Evolutionary conservation across 1,139 yeast species (phyloP), one percentile per base, ranked within the genome.

Genomic region (Kodamaea alishanica): DNA sequence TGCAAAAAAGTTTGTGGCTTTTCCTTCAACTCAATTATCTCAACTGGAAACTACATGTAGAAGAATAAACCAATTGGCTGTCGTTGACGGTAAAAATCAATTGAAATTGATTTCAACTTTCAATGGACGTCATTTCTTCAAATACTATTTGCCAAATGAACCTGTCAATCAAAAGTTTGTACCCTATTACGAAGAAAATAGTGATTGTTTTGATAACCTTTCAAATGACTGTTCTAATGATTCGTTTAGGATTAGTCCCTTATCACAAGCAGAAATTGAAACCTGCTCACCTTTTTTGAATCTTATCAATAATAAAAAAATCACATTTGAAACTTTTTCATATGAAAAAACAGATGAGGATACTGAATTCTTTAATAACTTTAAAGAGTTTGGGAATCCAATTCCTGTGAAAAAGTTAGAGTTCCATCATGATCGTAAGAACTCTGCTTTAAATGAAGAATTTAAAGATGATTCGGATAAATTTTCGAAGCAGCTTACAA

Each of bases 261-360:
- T 81, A 29, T 71, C 84, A 0, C 77, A 77, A 44, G 76, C 79
- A 29, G 89, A 82, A 53, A 74, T 83, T 41, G 87, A 82, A 47
- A 77, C 88, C 0, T 76, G 84, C 48, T 63, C 67, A 15, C 83
- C 85, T 1, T 78, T 68, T 47, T 64, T 74, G 25, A 73, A 73
- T 36, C 54, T 77, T 29, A 71, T 77, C 46, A 71, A 68, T 36
- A 71, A 70, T 46, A 51, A 54, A 28, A 62, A 65, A 37, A 56
- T 68, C 23, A 56, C 57, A 32, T 61, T 69, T 44, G 60, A 66
- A 12, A 57, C 61, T 11, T 69, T 59, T 48, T 56, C 47, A 20
- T 51, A 54, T 32, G 49, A 41, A 6, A 41, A 40, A 5, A 24
- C 39, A 15, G 29, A 38, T 4, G 46, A 43, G 12, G 34, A 12